Evolutionary conservation across 2,329 filamentous ascomycete genomes (phyloP), one percentile per base, ranked within the genome.

Genomic region (Epichloe coenophiala): DNA sequence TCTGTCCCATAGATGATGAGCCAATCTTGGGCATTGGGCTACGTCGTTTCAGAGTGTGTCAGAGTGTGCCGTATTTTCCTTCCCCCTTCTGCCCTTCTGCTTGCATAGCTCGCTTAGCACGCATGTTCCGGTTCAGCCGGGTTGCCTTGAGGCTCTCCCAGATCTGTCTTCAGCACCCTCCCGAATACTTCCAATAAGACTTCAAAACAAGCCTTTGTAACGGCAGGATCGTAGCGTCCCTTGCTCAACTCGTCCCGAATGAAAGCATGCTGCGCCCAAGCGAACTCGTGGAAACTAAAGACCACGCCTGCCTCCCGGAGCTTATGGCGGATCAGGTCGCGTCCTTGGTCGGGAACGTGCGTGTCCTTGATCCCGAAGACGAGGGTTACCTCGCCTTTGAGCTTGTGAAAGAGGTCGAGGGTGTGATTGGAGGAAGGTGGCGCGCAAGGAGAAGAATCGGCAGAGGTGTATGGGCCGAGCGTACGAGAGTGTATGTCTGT

Each of bases 211-310:
- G 91, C 78, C 63, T 89, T 91, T 4, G 83, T 81, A 51, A 96
- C 76, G 19, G 86, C 88, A 1, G 90, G 87, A 64, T 96, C 90
- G 62, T 95, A 96, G 27, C 90, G 77, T n/a, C 89, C 90, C 70
- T 95, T 95, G 66, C 85, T 89, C 53, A 93, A 72, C 71, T 96
- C 90, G 61, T 96, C 90, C 17, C 90, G 77, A 64, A 96, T 94
- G 63, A 96, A 96, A 5, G 90, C 90, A 71, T 95, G 90, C 67
- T 95, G 90, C 3, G 90, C 89, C 81, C 88, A 91, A n/a, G 88
- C 86, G 56, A 86, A 81, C 70, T 96, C 90, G 68, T 93, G 88
- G 65, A 88, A 95, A 62, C 80, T 84, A 61, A 91, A 90, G 8
- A 77, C 73, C 5, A 84, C 77, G 9, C 84, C 84, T 5, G 82